phyloP scores from a whole-genome alignment of 441 rosid species.

The Adansonia gregorii region DNA sequence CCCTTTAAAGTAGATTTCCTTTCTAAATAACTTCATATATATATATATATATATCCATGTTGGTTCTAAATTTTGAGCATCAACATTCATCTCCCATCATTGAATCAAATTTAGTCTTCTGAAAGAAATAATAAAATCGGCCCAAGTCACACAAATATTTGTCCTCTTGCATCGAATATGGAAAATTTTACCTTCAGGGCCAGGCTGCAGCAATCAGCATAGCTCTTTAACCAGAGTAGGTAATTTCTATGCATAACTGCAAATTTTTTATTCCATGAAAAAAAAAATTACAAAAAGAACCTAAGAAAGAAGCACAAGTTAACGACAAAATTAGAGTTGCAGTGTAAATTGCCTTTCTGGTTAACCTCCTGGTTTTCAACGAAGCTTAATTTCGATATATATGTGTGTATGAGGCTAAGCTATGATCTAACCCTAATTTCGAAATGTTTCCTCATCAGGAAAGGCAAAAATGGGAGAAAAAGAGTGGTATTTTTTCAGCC shows the following conservation, averaged over 20 bases:
- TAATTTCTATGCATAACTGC: background rate
- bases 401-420: background rate
- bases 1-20: too few species aligned
- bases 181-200: background rate
- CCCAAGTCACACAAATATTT: background rate
- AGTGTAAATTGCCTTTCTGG: conserved; percentile 4
- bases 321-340: conserved; percentile 1
- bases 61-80: background rate
- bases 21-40: too few species aligned
- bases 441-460: conserved; percentile 34
- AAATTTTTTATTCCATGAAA: background rate
- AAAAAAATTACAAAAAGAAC: background rate
- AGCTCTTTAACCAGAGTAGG: background rate
- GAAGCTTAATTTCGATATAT: background rate
- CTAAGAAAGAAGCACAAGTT: background rate
- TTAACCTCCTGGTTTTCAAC: background rate
- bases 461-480: conserved; percentile 77
- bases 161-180: conserved; percentile 4
- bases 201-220: background rate
- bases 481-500: conserved; percentile 74
- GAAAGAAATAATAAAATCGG: background rate
- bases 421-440: background rate
- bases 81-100: background rate
- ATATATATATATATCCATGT: too few species aligned
- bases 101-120: background rate